Percentiles rank a stretch among this genome's conserved stretches.
phyloP scores from a whole-genome alignment of 2,329 filamentous ascomycete species.

The Aspergillus tanneri region DNA sequence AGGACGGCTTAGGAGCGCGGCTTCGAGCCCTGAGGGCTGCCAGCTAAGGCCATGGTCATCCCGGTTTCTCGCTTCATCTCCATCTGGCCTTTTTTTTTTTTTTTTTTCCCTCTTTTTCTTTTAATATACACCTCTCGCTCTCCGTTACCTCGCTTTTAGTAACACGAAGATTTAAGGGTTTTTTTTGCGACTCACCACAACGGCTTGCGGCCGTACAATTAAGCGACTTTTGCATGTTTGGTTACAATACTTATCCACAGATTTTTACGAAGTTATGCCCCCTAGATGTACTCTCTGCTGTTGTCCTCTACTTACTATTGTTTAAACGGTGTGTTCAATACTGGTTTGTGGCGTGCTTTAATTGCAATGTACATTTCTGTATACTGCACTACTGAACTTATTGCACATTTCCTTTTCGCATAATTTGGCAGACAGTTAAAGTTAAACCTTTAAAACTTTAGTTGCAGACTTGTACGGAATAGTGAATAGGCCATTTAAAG shows the following conservation, averaged over 20 bases:
- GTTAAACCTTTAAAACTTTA: too few relatives aligned
- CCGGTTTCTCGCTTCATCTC: neutral
- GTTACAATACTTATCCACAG: neutral
- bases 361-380: too few relatives aligned
- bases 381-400: too few relatives aligned
- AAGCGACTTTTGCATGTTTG: neutral
- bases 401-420: too few relatives aligned
- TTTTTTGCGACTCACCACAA: neutral
- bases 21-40: constrained; percentile 42
- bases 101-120: neutral
- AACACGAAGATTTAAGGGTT: too few relatives aligned
- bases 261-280: constrained; percentile 17
- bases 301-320: too few relatives aligned
- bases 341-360: neutral
- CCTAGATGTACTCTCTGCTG: neutral
- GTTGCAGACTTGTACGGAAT: too few relatives aligned
- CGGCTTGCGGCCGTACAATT: neutral
- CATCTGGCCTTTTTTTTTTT: neutral
- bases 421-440: too few relatives aligned
- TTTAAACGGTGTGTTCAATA: too few relatives aligned
- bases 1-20: constrained; percentile 44
- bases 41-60: constrained; percentile 21
- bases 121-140: too few relatives aligned
- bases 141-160: too few relatives aligned
- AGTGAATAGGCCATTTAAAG: too few relatives aligned